phyloP scores from a whole-genome alignment of 306 rosid species.

The Carpinus viminea region DNA sequence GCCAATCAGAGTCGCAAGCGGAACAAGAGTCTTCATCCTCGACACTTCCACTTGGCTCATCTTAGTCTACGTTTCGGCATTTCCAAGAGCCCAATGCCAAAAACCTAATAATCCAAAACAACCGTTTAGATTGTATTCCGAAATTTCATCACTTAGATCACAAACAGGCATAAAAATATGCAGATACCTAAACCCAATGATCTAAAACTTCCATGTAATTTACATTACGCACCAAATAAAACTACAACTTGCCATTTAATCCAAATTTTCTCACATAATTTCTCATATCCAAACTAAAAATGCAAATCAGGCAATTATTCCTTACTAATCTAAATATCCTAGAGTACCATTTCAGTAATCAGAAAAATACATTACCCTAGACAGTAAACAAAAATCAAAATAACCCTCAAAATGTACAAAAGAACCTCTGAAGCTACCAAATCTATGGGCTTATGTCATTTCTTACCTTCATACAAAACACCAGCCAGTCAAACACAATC shows the following conservation, averaged over 20 bases:
- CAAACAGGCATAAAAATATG: not conserved
- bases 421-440: conserved; percentile 3
- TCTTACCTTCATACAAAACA: not conserved
- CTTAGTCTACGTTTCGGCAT: conserved; percentile 50
- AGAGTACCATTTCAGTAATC: not conserved
- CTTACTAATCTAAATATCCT: conserved; percentile 18
- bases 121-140: conserved; percentile 9
- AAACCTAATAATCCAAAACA: conserved; percentile 24
- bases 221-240: not conserved
- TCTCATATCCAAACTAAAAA: not conserved
- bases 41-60: conserved; percentile 71
- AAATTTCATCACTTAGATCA: not conserved
- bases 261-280: not conserved
- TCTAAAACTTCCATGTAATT: not conserved
- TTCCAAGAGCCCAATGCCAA: conserved; percentile 34
- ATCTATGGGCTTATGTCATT: not conserved
- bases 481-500: conserved; percentile 7
- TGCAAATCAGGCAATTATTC: not conserved
- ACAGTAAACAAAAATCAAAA: not conserved
- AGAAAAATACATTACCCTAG: not conserved
- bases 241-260: not conserved
- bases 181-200: not conserved
- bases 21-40: conserved; percentile 62
- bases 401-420: not conserved
- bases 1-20: conserved; percentile 91